Evolutionary conservation across 225 moss, liverwort and hornwort species (phyloP).

Genomic region (Pseudoscleropodium purum): DNA sequence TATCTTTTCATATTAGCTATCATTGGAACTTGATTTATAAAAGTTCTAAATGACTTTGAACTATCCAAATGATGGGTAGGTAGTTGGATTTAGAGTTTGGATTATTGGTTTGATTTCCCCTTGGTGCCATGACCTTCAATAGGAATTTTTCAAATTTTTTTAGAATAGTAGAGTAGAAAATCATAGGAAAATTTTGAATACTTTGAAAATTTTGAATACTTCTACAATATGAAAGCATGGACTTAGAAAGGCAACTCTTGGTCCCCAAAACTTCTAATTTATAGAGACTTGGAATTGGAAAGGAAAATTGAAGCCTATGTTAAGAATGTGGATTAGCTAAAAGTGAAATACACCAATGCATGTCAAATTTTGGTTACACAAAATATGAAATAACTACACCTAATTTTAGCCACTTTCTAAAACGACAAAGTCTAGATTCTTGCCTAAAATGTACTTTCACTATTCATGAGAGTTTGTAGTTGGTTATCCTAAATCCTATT

Average conservation of each 20-base stretch:
- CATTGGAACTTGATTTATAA: neutral
- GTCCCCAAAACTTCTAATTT: rapidly evolving
- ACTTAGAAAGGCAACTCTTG: neutral
- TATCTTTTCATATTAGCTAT: neutral
- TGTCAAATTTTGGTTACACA: neutral
- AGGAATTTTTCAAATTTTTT: neutral
- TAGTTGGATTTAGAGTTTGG: neutral
- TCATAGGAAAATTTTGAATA: neutral
- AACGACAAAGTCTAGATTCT: rapidly evolving
- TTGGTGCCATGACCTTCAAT: rapidly evolving
- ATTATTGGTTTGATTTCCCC: neutral
- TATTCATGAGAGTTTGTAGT: neutral
- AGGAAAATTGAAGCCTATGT: neutral
- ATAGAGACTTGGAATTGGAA: neutral
- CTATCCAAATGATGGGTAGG: neutral
- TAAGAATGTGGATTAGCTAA: rapidly evolving
- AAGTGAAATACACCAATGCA: neutral
- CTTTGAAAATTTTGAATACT: neutral
- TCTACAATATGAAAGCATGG: neutral
- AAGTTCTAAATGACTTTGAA: neutral
- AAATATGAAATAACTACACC: neutral
- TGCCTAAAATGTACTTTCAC: neutral
- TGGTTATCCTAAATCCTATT: neutral
- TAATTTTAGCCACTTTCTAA: rapidly evolving
- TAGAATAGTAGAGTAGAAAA: too few relatives aligned